phyloP scores from a whole-genome alignment of 805 yeast genomes.

The Pichia cephalocereana region DNA sequence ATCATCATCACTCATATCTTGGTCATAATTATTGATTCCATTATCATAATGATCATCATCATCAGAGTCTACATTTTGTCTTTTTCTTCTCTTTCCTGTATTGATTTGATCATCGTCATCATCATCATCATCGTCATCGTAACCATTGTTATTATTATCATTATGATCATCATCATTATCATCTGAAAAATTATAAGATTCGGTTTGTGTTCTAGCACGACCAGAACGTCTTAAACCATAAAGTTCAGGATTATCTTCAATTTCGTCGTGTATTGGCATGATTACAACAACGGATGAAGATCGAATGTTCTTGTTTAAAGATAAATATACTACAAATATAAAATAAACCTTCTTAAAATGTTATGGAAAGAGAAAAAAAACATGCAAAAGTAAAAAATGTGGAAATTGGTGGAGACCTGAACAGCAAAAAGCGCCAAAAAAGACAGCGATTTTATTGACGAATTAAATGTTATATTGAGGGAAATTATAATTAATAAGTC shows the following conservation, averaged over 20 bases:
- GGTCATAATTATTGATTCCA: conserved; percentile 17
- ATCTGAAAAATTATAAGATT: conserved; percentile 24
- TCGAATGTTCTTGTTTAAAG: no score
- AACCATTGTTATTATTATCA: conserved; percentile 27
- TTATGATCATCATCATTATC: conserved; percentile 26
- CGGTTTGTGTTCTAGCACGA: conserved; percentile 40
- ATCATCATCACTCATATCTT: conserved; percentile 25
- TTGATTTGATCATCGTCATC: conserved; percentile 19
- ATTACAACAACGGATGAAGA: neutral
- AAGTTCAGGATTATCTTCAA: conserved; percentile 65
- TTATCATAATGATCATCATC: conserved; percentile 22
- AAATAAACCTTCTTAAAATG: neutral
- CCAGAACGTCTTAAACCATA: conserved; percentile 75
- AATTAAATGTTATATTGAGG: neutral
- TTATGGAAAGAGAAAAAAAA: neutral
- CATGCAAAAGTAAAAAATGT: neutral
- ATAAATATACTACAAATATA: neutral
- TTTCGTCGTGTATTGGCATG: conserved; percentile 31
- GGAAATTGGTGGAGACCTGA: no score
- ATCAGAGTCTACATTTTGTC: conserved; percentile 16
- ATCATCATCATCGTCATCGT: conserved; percentile 24
- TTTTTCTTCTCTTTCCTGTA: conserved; percentile 13
- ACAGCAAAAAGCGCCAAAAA: neutral
- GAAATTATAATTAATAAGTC: no score
- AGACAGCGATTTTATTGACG: neutral